Evolutionary conservation across 2,329 filamentous ascomycete genomes (phyloP).

Genomic region (Penicillium decumbens): DNA sequence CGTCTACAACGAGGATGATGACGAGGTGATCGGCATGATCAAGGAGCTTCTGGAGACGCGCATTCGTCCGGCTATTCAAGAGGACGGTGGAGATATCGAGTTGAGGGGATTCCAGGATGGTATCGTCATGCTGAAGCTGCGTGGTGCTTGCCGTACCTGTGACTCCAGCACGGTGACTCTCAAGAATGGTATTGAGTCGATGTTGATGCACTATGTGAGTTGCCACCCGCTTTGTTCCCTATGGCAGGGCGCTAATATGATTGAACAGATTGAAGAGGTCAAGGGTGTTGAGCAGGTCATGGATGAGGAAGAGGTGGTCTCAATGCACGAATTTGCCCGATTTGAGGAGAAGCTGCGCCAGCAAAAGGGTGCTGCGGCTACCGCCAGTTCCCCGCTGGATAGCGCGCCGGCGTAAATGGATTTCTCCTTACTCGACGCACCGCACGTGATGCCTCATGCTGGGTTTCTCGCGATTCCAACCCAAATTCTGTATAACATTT

Average conservation of each 20-base stretch:
- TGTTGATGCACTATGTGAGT: constrained; percentile 92
- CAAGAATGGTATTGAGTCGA: constrained; percentile 96
- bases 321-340: constrained; percentile 81
- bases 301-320: constrained; percentile 86
- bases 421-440: neutral
- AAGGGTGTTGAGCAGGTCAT: constrained; percentile 86
- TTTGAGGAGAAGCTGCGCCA: constrained; percentile 79
- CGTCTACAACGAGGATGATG: constrained; percentile 82
- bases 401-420: constrained; percentile 33
- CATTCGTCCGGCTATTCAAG: constrained; percentile 91
- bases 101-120: constrained; percentile 85
- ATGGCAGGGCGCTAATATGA: constrained; percentile 15
- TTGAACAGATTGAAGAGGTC: constrained; percentile 80
- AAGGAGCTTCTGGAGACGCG: constrained; percentile 94
- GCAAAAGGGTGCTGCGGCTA: constrained; percentile 52
- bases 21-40: constrained; percentile 95
- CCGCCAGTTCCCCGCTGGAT: constrained; percentile 52
- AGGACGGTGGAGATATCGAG: constrained; percentile 96
- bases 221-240: constrained; percentile 22
- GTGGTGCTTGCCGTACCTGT: constrained; percentile 90
- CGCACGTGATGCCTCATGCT: neutral
- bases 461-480: neutral
- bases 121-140: constrained; percentile 76
- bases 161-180: constrained; percentile 95
- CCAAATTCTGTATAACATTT: constrained; percentile 2